Base-by-base conservation (phyloP, 2,329 filamentous ascomycete species). In the Epichloe hybrida region DNA sequence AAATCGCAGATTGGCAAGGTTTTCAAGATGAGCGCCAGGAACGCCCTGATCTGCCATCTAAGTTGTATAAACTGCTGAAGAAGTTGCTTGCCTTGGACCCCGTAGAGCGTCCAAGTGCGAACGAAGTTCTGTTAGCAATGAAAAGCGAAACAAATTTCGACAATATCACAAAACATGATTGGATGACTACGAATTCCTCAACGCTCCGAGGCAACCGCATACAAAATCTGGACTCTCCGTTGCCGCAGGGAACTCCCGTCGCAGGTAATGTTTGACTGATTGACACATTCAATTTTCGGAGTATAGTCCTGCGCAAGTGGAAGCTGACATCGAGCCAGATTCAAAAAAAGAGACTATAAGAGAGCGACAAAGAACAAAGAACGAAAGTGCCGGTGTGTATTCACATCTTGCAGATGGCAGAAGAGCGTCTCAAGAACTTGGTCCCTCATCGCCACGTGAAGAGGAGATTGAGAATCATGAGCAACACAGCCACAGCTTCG, bases 1-100 rank as follows among this genome's bases (percentile, higher is more conserved):
- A 98, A 65, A 97, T 98, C 51, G 81, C 81, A 11, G 75, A 77
- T 36, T 98, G 93, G 93, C 73, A 81, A 50, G 93, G 93, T 0
- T 95, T 97, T 58, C 80, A 88, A 55, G 84, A 88, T 53, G 84
- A 87, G 57, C 76, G 81, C 36, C 76, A 83, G 37, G 77, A 84
- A 55, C 79, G 91, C 2, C 81, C 86, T 0, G 93, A 97, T 59
- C 72, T 98, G 0, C 93, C 93, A 0, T 77, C 88, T 5, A 84
- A 87, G 64, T 76, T 98, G 0, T 98, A 97, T 66, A 80, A 80
- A 44, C 82, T 95, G 50, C 74, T 98, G 4, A 89, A 88, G 63
- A 80, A 80, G 51, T 73, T 98, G 5, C 75, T 98, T 5, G 83
- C 88, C 1, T 72, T 94, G 12, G 76, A 90, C 53, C 88, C 91